Evolutionary conservation across 306 rosid species (phyloP).

Genomic region (Glycyrrhiza uralensis): DNA sequence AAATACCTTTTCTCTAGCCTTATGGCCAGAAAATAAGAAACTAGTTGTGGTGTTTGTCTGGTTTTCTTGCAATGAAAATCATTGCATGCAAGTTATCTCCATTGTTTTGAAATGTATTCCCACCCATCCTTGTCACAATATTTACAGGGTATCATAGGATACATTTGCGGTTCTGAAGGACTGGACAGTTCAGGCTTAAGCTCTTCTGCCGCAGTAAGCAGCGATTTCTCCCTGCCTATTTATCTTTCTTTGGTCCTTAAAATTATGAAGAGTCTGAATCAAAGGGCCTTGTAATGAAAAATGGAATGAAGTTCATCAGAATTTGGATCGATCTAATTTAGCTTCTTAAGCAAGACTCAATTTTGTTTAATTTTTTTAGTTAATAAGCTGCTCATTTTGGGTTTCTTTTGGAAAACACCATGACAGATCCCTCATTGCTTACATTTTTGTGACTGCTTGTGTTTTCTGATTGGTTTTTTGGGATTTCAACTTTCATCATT

Average conservation of each 20-base stretch:
- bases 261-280: conserved; percentile 15
- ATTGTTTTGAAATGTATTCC: conserved; percentile 5
- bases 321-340: neutral
- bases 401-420: neutral
- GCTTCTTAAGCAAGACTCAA: conserved; percentile 20
- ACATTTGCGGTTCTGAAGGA: conserved; percentile 69
- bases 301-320: conserved; percentile 10
- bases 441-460: neutral
- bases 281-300: conserved; percentile 12
- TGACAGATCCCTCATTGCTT: neutral
- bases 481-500: conserved; percentile 23
- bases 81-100: conserved; percentile 5
- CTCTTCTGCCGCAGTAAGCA: conserved; percentile 97
- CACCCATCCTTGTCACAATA: conserved; percentile 22
- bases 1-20: neutral
- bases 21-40: conserved; percentile 14
- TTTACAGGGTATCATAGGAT: conserved; percentile 81
- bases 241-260: conserved; percentile 14
- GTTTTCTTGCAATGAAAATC: conserved; percentile 8
- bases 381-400: conserved; percentile 17
- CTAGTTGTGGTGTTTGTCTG: conserved; percentile 8
- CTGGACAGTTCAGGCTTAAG: conserved; percentile 96
- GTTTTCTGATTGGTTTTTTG: neutral
- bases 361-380: neutral
- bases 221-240: conserved; percentile 10